Evolutionary conservation across 2,329 filamentous ascomycete genomes (phyloP), one percentile per base, ranked within the genome.

Genomic region (Coniochaeta sp.): DNA sequence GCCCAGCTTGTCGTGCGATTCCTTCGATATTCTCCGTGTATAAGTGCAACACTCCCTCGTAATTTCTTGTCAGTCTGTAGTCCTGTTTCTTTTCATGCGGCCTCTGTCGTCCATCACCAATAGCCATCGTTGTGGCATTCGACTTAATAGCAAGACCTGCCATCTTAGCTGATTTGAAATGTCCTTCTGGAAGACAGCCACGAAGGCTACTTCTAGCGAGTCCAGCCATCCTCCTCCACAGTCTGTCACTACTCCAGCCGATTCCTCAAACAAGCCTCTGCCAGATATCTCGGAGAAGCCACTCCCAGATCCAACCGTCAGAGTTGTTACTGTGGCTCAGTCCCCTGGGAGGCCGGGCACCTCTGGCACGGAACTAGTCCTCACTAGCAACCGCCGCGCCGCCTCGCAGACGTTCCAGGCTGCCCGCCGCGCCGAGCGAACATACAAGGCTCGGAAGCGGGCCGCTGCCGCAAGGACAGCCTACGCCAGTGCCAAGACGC

Each of bases 331-430:
- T 12, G 24, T 5, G 4, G 12, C 26, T n/a, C 47, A 30, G 9
- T 4, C 47, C 24, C 12, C 16, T 6, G 30, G 62, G 38, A 71
- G 77, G 22, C 75, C 76, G 5, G 73, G 74, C 60, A 78, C 77
- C 16, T 75, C 76, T 0, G 74, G 74, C 59, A 80, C 77, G 19
- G 74, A 78, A 64, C 72, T 73, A 63, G 67, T 77, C 34, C 74
- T 79, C 47, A 69, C 71, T 54, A 72, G 70, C 58, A 74, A 70
- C 59, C 72, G 74, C 28, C 73, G 70, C 40, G 66, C 70, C 44
- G 75, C 76, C 30, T 74, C 74, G 14, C 67, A 74, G 59, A 69
- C 74, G 36, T 72, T 73, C 60, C 65, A 71, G 50, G 70, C 72
- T 55, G 77, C 77, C 4, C 69, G 72, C 60, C 69, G 71, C 22